These are phyloP conservation scores for Lasiosphaeria ovina DNA, from an alignment of 495 filamentous ascomycete genomes.

Conservation along the genomic window DNA sequence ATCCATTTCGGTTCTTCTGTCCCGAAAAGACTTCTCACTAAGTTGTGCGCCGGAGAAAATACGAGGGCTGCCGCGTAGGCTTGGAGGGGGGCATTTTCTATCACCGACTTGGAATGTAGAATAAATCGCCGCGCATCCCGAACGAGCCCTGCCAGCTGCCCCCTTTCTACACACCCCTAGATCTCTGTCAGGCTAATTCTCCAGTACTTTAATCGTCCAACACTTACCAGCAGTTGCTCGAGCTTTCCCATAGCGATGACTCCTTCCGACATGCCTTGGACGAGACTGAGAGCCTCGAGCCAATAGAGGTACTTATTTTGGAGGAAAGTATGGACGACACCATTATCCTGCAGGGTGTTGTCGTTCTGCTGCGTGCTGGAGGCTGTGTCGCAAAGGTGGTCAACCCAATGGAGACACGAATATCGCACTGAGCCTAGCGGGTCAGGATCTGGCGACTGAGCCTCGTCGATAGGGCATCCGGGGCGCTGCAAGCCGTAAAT, in stretches of 20 bases:
- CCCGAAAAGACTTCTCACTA: constrained; percentile 18
- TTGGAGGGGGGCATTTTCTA: constrained; percentile 26
- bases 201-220: no score
- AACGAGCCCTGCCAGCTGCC: constrained; percentile 9
- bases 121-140: constrained; percentile 31
- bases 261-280: not conserved
- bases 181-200: no score
- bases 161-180: not conserved
- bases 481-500: constrained; percentile 13
- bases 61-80: constrained; percentile 18
- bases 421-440: constrained; percentile 33
- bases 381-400: constrained; percentile 26
- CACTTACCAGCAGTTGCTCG: no score
- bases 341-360: not conserved
- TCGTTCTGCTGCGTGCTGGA: constrained; percentile 4
- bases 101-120: constrained; percentile 18
- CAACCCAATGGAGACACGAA: constrained; percentile 38
- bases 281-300: not conserved
- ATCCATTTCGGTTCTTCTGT: constrained; percentile 16
- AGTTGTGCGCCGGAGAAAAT: constrained; percentile 14
- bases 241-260: no score
- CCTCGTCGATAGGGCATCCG: constrained; percentile 15
- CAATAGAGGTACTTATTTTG: not conserved
- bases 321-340: not conserved
- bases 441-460: constrained; percentile 25